Percentiles rank a stretch among this genome's conserved stretches.
Evolutionary conservation across 345 rosid species (phyloP).

Genomic region (Leavenworthia alabamica): DNA sequence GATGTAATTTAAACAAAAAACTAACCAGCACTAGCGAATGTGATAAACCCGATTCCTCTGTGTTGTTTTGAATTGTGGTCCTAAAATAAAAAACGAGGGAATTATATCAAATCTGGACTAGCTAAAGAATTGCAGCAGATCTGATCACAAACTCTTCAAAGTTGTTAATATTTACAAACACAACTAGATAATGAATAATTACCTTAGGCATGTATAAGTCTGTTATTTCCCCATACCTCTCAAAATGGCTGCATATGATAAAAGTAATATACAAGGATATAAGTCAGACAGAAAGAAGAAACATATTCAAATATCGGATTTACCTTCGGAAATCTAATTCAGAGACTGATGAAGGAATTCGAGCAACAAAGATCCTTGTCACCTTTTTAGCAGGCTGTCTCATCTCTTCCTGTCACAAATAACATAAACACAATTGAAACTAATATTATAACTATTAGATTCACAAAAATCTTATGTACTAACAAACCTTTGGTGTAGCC

Average conservation of each 20-base stretch:
- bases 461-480: neutral
- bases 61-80: conserved; percentile 84
- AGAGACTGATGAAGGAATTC: conserved; percentile 78
- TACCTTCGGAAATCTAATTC: conserved; percentile 87
- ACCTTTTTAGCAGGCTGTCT: conserved; percentile 76
- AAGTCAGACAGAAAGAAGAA: neutral
- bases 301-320: conserved; percentile 2
- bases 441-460: neutral
- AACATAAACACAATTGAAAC: conserved; percentile 2
- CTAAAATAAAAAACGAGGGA: conserved; percentile 31
- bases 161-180: neutral
- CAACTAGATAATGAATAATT: conserved; percentile 13
- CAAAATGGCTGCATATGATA: conserved; percentile 77
- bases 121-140: neutral
- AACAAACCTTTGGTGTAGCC: conserved; percentile 99
- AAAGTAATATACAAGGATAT: neutral
- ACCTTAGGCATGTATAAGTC: conserved; percentile 98
- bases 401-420: conserved; percentile 84
- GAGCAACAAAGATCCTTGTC: conserved; percentile 90
- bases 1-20: neutral
- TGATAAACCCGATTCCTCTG: conserved; percentile 94
- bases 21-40: conserved; percentile 81
- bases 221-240: conserved; percentile 84
- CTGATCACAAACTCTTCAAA: neutral
- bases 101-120: neutral